Evolutionary conservation across 2,329 filamentous ascomycete species (phyloP).

Genomic region (Clarireedia hainanense): DNA sequence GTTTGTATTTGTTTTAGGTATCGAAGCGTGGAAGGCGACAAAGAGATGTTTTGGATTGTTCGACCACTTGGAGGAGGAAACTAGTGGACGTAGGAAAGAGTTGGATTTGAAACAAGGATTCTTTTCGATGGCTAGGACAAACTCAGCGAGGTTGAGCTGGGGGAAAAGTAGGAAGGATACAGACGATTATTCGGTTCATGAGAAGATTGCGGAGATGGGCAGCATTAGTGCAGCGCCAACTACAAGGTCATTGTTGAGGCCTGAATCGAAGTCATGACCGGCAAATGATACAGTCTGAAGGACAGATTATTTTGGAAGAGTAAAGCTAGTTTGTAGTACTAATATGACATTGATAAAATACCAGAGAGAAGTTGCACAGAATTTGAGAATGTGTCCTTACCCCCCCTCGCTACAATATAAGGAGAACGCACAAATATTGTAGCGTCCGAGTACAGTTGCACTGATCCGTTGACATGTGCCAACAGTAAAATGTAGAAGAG

Average conservation of each 20-base stretch:
- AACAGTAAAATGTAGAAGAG: no score
- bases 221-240: neutral
- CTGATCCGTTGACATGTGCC: no score
- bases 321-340: no score
- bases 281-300: no score
- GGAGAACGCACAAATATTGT: no score
- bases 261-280: neutral
- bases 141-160: neutral
- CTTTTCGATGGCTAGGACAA: neutral
- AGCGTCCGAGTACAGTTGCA: no score
- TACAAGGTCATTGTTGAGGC: neutral
- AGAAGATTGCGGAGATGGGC: constrained; percentile 13
- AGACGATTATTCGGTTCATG: constrained; percentile 8
- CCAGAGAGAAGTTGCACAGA: no score
- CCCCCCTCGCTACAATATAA: no score
- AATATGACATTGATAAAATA: no score
- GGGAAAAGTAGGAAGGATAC: neutral
- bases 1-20: constrained; percentile 53
- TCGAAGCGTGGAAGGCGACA: constrained; percentile 59
- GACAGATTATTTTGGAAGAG: no score
- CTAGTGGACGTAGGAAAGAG: neutral
- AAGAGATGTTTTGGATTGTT: constrained; percentile 40
- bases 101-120: constrained; percentile 1
- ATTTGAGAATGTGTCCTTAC: no score
- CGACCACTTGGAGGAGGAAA: neutral